Evolutionary conservation across 129 eudicot genomes (phyloP), one percentile per base, ranked within the genome.

Genomic region (Arctium minus): DNA sequence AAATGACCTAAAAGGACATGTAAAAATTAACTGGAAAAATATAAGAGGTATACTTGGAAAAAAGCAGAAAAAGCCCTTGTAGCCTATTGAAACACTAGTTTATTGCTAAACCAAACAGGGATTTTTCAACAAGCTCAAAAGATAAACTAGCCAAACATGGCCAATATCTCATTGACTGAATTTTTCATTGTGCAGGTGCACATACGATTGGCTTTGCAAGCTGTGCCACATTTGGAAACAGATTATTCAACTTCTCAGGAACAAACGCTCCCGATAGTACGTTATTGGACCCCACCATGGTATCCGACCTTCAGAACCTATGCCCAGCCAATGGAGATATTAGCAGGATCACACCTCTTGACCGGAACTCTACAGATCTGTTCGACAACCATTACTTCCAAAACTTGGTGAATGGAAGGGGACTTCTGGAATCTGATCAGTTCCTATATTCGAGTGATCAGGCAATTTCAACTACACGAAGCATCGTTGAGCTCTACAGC

Each of bases 171-270:
- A 6, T n/a, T 38, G 39, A n/a, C 60, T 10, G 77, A 65, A 29
- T 5, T 37, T 69, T 30, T 40, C 12, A 71, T 10, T 13, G 27
- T 56, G 65, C 50, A 86, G 86, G 89, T 79, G 90, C 79, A 3
- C 88, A 87, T 81, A 87, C 90, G 18, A 71, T 87, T 1, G 90
- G 90, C 27, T 10, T 22, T 73, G 90, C 90, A 53, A 77, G 83
- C 32, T 88, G 90, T 53, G 89, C 79, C 22, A 17, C 80, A 3
- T 82, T 86, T 42, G 53, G 72, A 74, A 72, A 82, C 76, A 82
- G 89, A 74, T 73, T 86, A 48, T 86, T 86, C 77, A 86, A 86
- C 68, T 86, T 82, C 50, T 78, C 81, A 0, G 89, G 81, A 75
- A 78, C 86, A 40, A 82, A 86, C 18, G 81, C 78, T 35, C 89